phyloP scores from a whole-genome alignment of 306 rosid genomes.

The Abrus pulchellus region DNA sequence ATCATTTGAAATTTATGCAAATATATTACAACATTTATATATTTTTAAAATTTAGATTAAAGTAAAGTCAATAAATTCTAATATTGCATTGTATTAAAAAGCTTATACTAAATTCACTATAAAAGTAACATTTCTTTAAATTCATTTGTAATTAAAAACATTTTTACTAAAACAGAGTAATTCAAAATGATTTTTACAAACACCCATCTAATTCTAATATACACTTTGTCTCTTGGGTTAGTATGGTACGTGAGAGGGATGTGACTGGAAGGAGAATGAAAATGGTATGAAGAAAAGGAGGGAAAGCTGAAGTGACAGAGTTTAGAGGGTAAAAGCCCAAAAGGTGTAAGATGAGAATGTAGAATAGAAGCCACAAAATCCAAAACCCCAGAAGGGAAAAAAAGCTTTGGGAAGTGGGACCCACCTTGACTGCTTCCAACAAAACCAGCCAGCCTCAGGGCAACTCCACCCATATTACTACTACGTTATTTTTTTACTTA shows the following conservation, averaged over 20 bases:
- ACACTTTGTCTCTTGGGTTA: too few relatives aligned
- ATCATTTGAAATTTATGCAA: too few relatives aligned
- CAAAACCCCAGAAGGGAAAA: conserved; percentile 38
- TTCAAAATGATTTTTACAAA: too few relatives aligned
- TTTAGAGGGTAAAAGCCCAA: conserved; percentile 29
- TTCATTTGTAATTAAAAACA: too few relatives aligned
- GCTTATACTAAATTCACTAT: too few relatives aligned
- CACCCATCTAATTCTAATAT: too few relatives aligned
- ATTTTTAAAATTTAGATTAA: too few relatives aligned
- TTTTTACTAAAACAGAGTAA: too few relatives aligned
- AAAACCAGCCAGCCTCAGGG: neutral
- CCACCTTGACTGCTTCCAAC: conserved; percentile 39
- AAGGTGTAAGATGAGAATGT: conserved; percentile 46
- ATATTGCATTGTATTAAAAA: too few relatives aligned
- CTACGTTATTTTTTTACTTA: conserved; percentile 1
- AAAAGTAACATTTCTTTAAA: too few relatives aligned
- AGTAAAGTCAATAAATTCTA: too few relatives aligned
- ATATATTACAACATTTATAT: too few relatives aligned
- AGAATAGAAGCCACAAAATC: conserved; percentile 44
- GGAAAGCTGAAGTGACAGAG: conserved; percentile 42
- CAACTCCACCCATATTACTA: neutral
- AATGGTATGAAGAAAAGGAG: neutral
- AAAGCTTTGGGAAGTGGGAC: conserved; percentile 24
- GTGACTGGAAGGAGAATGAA: conserved; percentile 8
- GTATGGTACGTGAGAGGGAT: conserved; percentile 3